Percentiles rank a stretch among this genome's conserved stretches.
These are phyloP conservation scores for Candida nonsorbophila DNA, from an alignment of 805 yeast genomes.

Conservation along the genomic window DNA sequence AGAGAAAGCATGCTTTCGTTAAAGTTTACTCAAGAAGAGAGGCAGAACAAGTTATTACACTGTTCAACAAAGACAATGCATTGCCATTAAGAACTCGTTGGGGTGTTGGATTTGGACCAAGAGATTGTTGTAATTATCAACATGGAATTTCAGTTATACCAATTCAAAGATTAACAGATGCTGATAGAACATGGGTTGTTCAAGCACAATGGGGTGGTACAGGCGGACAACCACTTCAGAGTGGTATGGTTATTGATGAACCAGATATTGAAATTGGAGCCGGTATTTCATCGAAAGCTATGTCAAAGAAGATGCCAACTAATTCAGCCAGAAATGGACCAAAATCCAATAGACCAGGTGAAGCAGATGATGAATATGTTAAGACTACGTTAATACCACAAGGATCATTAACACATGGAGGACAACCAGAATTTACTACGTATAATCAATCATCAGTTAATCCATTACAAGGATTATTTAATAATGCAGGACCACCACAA, in stretches of 20 bases:
- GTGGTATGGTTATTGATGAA: constrained; percentile 86
- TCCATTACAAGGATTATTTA: constrained; percentile 47
- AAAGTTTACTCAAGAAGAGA: constrained; percentile 88
- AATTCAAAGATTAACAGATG: constrained; percentile 82
- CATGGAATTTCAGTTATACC: constrained; percentile 88
- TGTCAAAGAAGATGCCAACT: constrained; percentile 88
- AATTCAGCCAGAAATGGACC: constrained; percentile 84
- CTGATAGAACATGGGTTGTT: constrained; percentile 85
- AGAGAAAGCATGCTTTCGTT: constrained; percentile 93
- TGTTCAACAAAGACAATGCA: constrained; percentile 65
- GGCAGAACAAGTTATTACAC: constrained; percentile 76
- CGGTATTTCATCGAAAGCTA: constrained; percentile 89
- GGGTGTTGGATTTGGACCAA: constrained; percentile 99
- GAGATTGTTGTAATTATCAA: constrained; percentile 95
- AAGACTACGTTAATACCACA: constrained; percentile 26
- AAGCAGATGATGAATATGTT: constrained; percentile 39
- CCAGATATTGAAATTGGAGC: constrained; percentile 97
- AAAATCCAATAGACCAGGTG: constrained; percentile 58
- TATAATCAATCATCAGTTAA: constrained; percentile 31
- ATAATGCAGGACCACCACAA: constrained; percentile 13
- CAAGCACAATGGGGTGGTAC: constrained; percentile 97
- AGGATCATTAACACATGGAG: constrained; percentile 26
- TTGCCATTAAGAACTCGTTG: constrained; percentile 79
- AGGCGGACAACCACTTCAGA: constrained; percentile 73
- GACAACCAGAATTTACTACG: constrained; percentile 30